Conservation (phyloP, 768 basidiomycete genomes). For the Panaeolus papilionaceus region DNA sequence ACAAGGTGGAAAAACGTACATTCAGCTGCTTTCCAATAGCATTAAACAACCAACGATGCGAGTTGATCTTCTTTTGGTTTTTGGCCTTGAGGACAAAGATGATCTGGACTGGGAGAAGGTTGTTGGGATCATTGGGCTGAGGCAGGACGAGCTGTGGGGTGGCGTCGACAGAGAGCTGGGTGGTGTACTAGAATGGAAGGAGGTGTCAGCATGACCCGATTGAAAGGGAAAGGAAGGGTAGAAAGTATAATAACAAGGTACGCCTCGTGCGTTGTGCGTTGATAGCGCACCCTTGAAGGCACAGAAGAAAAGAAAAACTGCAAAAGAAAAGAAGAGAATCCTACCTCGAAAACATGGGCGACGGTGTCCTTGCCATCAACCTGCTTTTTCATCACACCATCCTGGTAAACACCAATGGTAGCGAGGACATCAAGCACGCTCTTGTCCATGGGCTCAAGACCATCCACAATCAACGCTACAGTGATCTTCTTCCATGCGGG, state of each 20-base stretch:
- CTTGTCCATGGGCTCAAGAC: slow-evolving; percentile 96
- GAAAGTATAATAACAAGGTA: not conserved
- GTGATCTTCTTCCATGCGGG: slow-evolving; percentile 93
- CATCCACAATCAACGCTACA: slow-evolving; percentile 91
- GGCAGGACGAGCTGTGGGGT: slow-evolving; percentile 92
- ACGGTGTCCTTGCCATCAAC: slow-evolving; percentile 88
- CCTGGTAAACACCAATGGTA: slow-evolving; percentile 92
- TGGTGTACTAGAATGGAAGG: slow-evolving; percentile 78
- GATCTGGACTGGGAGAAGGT: slow-evolving; percentile 91
- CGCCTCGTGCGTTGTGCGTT: slow-evolving; percentile 3
- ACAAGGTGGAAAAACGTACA: slow-evolving; percentile 38
- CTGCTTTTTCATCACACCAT: slow-evolving; percentile 94
- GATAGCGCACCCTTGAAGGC: not conserved
- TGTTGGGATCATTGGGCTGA: slow-evolving; percentile 88
- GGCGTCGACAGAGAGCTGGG: slow-evolving; percentile 91
- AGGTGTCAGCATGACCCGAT: slow-evolving; percentile 9
- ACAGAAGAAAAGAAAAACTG: slow-evolving; percentile 1
- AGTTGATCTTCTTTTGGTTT: slow-evolving; percentile 96
- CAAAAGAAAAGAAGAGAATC: slow-evolving; percentile 21
- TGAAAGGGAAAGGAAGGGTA: not conserved
- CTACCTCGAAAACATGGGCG: slow-evolving; percentile 94
- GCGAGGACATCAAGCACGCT: slow-evolving; percentile 88
- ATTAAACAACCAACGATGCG: slow-evolving; percentile 96
- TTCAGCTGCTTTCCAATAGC: slow-evolving; percentile 85
- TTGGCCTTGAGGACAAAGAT: slow-evolving; percentile 92